Base-by-base conservation (phyloP, 2,329 filamentous ascomycete species). In the Alternaria sp. region DNA sequence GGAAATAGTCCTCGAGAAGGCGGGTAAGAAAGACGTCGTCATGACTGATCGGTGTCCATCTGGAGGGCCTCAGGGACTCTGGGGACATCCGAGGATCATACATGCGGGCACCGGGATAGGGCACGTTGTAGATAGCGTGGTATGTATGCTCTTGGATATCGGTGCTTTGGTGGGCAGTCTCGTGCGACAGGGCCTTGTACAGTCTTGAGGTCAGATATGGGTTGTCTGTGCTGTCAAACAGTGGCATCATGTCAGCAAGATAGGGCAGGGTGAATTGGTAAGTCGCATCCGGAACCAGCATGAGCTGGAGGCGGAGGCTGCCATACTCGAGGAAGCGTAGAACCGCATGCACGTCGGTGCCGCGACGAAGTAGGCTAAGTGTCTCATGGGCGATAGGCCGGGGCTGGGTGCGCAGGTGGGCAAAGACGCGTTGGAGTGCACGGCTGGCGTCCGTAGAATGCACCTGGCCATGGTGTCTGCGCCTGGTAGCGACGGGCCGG, bases 1-100 rank as follows among this genome's bases (percentile, higher is more conserved):
- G 27, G 20, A 67, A 63, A 18, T 65, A 67, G 3, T 14, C 12
- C 27, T 63, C 41, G n/a, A 67, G 43, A n/a, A 63, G 62, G 28
- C 36, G 16, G 12, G 46, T 38, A 41, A 63, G 28, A 10, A 67
- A 54, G n/a, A 45, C 38, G 30, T 67, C 54, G 34, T 65, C 59
- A 5, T 12, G 14, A 12, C 44, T 54, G 7, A 67, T 28, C 16
- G 34, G 16, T 3, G 64, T 65, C 62, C 62, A 67, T 8, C 30
- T 52, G 10, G 59, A 63, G 3, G 54, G 50, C 18, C 36, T 56
- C 36, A 62, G 36, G 1, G 32, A 5, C 1, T 58, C 30, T 10
- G 54, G 36, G 6, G 22, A 27, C 16, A 67, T 28, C n/a, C 45
- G 51, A 5, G 20, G 28, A 51, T 65, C 62, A 22, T 60, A 27